These are phyloP conservation scores for Pseudogymnoascus sp. DNA, from an alignment of 2,329 filamentous ascomycete species.

Conservation along the genomic window DNA sequence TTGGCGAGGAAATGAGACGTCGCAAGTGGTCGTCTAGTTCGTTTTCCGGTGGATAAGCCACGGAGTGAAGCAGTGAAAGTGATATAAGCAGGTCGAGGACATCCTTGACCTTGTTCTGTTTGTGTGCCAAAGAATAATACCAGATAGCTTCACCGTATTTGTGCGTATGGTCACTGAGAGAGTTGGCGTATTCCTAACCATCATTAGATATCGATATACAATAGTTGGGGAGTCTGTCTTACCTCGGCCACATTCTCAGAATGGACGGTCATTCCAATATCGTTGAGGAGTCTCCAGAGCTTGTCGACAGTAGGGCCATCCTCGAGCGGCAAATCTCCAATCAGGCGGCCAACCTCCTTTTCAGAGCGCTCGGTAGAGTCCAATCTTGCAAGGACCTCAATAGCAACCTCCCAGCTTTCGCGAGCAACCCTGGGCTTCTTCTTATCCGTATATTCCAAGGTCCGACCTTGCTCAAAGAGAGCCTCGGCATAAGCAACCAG, in stretches of 20 bases:
- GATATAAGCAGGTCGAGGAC: conserved; percentile 82
- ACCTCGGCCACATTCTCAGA: conserved; percentile 79
- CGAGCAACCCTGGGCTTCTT: conserved; percentile 29
- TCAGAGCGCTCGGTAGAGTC: conserved; percentile 65
- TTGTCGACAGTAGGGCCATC: conserved; percentile 70
- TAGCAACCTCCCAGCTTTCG: conserved; percentile 84
- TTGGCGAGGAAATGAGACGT: conserved; percentile 62
- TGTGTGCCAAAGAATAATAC: conserved; percentile 84
- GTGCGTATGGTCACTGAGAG: conserved; percentile 61
- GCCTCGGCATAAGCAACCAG: conserved; percentile 67
- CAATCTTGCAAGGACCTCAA: conserved; percentile 74
- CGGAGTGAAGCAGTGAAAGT: conserved; percentile 78
- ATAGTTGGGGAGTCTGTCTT: conserved; percentile 27
- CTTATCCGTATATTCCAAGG: conserved; percentile 22
- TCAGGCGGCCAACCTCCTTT: conserved; percentile 63
- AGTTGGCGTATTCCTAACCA: conserved; percentile 72
- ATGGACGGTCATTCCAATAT: conserved; percentile 69
- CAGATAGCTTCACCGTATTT: conserved; percentile 80
- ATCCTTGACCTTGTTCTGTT: conserved; percentile 68
- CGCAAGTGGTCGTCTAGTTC: conserved; percentile 68
- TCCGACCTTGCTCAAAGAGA: conserved; percentile 45
- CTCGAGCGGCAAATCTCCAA: conserved; percentile 62
- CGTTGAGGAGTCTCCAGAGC: conserved; percentile 68
- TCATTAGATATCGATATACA: conserved; percentile 21
- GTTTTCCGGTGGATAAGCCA: conserved; percentile 62